Evolutionary conservation across 169 alveolate genomes (phyloP).

Genomic region (Condylostoma magnum): DNA sequence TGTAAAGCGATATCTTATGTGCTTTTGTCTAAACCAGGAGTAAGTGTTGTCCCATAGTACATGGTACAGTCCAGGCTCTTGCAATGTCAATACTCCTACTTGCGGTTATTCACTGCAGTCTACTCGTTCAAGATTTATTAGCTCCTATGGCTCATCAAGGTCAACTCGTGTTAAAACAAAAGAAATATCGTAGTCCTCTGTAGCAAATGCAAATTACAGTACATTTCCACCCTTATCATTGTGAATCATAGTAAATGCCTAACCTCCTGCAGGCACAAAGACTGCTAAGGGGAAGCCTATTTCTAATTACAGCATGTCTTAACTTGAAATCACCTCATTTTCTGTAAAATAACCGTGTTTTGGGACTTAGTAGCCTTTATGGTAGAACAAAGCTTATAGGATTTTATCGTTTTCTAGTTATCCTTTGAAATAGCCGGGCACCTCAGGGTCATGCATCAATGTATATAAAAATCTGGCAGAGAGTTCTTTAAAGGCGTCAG

Average conservation of each 20-base stretch:
- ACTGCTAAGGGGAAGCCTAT: conserved; percentile 5
- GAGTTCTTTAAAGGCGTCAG: not conserved
- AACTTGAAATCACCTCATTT: not conserved
- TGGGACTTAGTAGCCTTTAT: not conserved
- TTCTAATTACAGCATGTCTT: not conserved
- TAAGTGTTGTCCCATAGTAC: not conserved
- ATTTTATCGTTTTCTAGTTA: not conserved
- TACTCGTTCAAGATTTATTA: not conserved
- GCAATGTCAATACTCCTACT: not conserved
- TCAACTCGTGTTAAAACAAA: conserved; percentile 1
- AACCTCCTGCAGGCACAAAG: conserved; percentile 2
- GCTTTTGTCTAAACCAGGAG: conserved; percentile 18
- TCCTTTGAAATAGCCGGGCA: conserved; percentile 9
- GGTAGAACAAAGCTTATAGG: not conserved
- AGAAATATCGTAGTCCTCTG: not conserved
- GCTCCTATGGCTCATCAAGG: not conserved
- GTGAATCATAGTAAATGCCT: not conserved
- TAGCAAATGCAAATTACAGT: conserved; percentile 20
- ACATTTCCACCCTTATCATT: not conserved
- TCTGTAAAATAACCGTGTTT: not conserved
- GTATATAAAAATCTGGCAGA: not conserved
- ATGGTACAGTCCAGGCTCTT: conserved; percentile 22
- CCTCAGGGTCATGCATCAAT: not conserved
- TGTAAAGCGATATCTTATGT: not conserved
- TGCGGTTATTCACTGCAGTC: not conserved